Evolutionary conservation across 1,284 basidiomycete genomes (phyloP).

Genomic region (Cryptococcus sp.): DNA sequence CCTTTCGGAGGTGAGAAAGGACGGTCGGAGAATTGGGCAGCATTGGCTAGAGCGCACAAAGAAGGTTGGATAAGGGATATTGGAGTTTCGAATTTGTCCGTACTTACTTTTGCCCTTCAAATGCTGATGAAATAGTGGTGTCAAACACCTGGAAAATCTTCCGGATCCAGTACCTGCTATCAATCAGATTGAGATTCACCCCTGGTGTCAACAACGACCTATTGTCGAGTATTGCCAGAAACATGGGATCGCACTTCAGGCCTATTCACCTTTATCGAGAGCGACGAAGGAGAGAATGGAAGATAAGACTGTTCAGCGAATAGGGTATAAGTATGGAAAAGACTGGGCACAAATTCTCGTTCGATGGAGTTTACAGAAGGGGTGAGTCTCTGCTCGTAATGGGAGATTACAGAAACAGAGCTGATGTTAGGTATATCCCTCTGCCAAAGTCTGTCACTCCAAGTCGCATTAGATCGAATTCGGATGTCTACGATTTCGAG

Average conservation of each 20-base stretch:
- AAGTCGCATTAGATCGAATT: constrained; percentile 63
- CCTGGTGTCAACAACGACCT: constrained; percentile 71
- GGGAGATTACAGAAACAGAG: not conserved
- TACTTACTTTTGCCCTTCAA: not conserved
- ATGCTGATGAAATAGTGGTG: constrained; percentile 50
- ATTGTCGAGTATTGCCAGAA: constrained; percentile 70
- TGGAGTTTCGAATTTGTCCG: constrained; percentile 71
- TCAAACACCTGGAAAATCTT: constrained; percentile 76
- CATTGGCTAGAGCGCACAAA: constrained; percentile 43
- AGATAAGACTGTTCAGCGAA: constrained; percentile 53
- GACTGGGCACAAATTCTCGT: constrained; percentile 68
- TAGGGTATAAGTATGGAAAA: constrained; percentile 62
- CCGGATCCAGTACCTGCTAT: constrained; percentile 63
- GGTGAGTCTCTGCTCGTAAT: constrained; percentile 57
- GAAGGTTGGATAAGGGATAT: constrained; percentile 64
- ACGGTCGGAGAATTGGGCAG: constrained; percentile 24
- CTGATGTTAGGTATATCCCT: constrained; percentile 56
- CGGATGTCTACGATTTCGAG: constrained; percentile 65
- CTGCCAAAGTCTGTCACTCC: constrained; percentile 69
- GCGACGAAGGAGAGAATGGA: constrained; percentile 54
- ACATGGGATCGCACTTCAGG: constrained; percentile 67
- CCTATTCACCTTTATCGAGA: constrained; percentile 68
- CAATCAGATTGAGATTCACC: constrained; percentile 84
- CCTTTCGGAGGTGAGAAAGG: constrained; percentile 24
- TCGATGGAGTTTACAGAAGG: constrained; percentile 77